Base-by-base conservation (phyloP, 2,329 filamentous ascomycete genomes). In the Cryphonectria parasitica region DNA sequence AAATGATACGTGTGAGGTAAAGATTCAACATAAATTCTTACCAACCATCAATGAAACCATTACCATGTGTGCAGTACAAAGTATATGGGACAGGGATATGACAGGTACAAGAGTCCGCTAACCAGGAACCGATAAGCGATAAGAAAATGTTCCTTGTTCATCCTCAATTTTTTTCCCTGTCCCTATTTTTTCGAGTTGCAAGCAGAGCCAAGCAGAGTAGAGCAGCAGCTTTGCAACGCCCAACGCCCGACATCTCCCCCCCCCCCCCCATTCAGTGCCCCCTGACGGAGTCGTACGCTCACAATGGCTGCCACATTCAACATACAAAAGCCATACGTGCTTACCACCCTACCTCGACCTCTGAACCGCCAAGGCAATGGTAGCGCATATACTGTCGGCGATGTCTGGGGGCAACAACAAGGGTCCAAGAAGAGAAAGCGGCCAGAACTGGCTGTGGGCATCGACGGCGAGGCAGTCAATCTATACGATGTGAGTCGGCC, bases 401-500 rank as follows among this genome's bases (percentile, higher is more conserved):
- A 90, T 73, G 88, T 91, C 52, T 89, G 86, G 75, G 88, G 88
- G 73, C 87, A 87, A 77, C 83, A 84, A 74, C 82, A 86, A 66
- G 86, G 85, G 31, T 84, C 84, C 43, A 89, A 86, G 80, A 90
- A 88, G 80, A 85, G 87, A 75, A 90, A 90, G 80, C 86, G 89
- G 75, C 84, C 89, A 13, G 89, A 91, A 76, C 78, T 91, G 64
- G 86, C 85, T 13, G 87, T 91, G 39, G 89, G 89, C 28, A 85
- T 81, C 75, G 88, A 91, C 77, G 89, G 89, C 72, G 89, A 91
- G 77, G 87, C 88, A 4, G 82, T 89, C 2, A 91, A 89, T 74
- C 85, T 91, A 58, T 91, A 91, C 75, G 88, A 91, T 83, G 88
- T 90, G 75, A 75, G 87, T 71, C 13, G 45, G 45, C 45, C 78